phyloP scores from a whole-genome alignment of 164 flowering plant species.

The Brasenia schreberi region DNA sequence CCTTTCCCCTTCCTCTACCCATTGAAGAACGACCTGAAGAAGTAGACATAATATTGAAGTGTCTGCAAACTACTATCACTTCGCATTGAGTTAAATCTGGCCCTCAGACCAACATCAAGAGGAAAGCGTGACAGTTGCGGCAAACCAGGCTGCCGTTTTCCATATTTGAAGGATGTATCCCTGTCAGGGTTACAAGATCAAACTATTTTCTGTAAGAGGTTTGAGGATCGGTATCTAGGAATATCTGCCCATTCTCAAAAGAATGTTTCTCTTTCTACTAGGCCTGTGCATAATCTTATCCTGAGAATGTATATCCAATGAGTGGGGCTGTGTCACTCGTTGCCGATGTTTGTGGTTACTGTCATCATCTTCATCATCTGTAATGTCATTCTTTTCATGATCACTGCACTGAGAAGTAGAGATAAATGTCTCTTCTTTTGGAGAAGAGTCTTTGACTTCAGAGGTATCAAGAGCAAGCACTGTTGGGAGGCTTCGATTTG shows the following conservation, averaged over 20 bases:
- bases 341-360: conserved; percentile 94
- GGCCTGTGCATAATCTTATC: conserved; percentile 39
- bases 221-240: conserved; percentile 42
- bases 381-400: conserved; percentile 74
- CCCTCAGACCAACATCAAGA: conserved; percentile 38
- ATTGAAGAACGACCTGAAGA: conserved; percentile 10
- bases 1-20: conserved; percentile 71
- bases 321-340: conserved; percentile 51
- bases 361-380: conserved; percentile 89
- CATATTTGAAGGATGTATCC: conserved; percentile 31
- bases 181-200: conserved; percentile 24
- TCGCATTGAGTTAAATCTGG: conserved; percentile 32
- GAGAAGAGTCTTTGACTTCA: conserved; percentile 43
- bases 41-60: conserved; percentile 12
- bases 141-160: conserved; percentile 32
- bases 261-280: conserved; percentile 44
- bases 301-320: conserved; percentile 42
- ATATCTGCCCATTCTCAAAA: conserved; percentile 53
- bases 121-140: conserved; percentile 22
- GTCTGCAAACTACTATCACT: conserved; percentile 36
- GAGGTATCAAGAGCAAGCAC: conserved; percentile 15
- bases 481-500: conserved; percentile 13
- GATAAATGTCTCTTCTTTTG: conserved; percentile 33
- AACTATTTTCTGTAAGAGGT: conserved; percentile 27
- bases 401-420: conserved; percentile 43